Base-by-base conservation (phyloP, 495 filamentous ascomycete genomes). In the Schizothecium vesticola region DNA sequence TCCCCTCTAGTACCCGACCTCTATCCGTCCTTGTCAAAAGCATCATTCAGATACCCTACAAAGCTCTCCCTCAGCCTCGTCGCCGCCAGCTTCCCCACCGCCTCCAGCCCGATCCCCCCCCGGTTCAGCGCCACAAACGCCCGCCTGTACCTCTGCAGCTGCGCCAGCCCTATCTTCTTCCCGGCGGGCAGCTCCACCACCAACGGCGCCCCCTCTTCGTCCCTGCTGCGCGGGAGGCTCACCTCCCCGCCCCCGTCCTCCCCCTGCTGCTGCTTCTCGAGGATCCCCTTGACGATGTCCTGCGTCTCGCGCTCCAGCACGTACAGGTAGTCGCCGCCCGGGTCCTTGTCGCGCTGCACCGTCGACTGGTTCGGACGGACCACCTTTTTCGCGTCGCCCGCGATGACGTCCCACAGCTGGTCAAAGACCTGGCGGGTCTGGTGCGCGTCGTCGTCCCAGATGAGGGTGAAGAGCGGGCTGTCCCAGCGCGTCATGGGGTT, bases 401-500 rank as follows among this genome's bases (percentile, higher is more conserved):
- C 82, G 59, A 97, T 77, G 0, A 90, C 88, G 33, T 92, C 90
- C 92, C 94, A 98, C 64, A 99, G 91, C 59, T 72, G 77, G 59
- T 78, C 76, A 28, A 85, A 82, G 1, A 79, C 76, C 59, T 73
- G 67, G 12, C 55, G 69, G 8, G 79, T 70, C 62, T 79, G 76
- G 11, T 85, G 84, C 25, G 86, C 86, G 55, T 84, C 81, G 75
- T 99, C 95, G 13, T 89, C 86, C 83, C 88, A 93, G 12, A 91
- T 87, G 0, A 97, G 88, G 10, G 93, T 94, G 81, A 97, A 98
- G 23, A 97, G 84, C 6, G 95, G 95, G 70, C 89, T 91, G 77
- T 99, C 95, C 95, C 95, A 99, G 59, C 95, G 86, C 19, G 87
- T 91, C 91, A 97, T 94, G 61, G 91, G 89, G 80, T 94, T 97